Base-by-base conservation (phyloP, 805 yeast genomes). In the Candida sphagnicola region DNA sequence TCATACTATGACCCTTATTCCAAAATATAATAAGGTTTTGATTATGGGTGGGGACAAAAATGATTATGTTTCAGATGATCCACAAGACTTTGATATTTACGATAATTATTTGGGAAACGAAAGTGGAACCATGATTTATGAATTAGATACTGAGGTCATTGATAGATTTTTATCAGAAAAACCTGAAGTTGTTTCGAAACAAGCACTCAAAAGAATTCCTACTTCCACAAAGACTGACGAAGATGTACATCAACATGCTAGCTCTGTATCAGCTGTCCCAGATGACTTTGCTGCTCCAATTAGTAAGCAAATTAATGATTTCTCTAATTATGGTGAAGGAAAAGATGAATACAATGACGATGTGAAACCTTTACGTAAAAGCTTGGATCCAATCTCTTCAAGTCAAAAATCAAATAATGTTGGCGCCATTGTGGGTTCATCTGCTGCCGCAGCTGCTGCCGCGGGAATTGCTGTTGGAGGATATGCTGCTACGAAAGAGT, bases 31-130 rank as follows among this genome's bases (percentile, higher is more conserved):
- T 52, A 85, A 82, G 60, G 54, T 91, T 25, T 56, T 90, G 10
- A 77, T 91, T 12, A 82, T 95, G 85, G 99, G 99, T 31, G 98
- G 99, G 42, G 95, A 88, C 59, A 75, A 80, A 48, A 75, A 78
- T 46, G 91, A 85, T 54, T 80, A 76, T 51, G 80, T 82, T 32
- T 55, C 65, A 18, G 70, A 69, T 18, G 72, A 70, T 42, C 66
- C 61, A 5, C 67, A 49, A 28, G 70, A 78, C 53, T 65, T 75
- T 41, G 78, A 77, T 39, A 76, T 80, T 12, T 71, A 76, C 35
- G 76, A 67, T 39, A 65, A 61, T 8, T 77, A 67, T 45, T 72
- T 76, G 50, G 77, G 77, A 38, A 71, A 54, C 21, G 64, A 59
- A 32, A 41, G 53, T 18, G 86, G 83, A 36, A 79, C 80, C 28